Conservation (phyloP, 2,329 filamentous ascomycete species). For the Diaporthe australafricana region DNA sequence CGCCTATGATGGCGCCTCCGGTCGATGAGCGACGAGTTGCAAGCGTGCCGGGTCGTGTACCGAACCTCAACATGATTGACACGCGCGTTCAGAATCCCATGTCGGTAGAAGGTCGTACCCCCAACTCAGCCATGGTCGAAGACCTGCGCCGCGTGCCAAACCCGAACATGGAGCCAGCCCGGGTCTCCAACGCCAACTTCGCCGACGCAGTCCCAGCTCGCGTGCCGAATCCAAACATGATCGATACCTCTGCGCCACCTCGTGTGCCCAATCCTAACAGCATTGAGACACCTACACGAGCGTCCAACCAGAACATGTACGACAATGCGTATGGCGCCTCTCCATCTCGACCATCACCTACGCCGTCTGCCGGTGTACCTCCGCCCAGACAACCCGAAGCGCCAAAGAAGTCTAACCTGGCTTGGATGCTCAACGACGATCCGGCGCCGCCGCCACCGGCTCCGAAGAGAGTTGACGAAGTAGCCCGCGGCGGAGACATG, state of each 20-base stretch:
- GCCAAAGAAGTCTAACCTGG: slow-evolving; percentile 72
- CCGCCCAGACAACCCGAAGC: slow-evolving; percentile 55
- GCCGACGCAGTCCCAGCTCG: slow-evolving; percentile 25
- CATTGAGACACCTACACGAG: slow-evolving; percentile 33
- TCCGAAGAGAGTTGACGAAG: slow-evolving; percentile 62
- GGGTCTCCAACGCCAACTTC: slow-evolving; percentile 32
- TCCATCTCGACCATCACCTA: slow-evolving; percentile 45
- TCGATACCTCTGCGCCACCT: slow-evolving; percentile 28
- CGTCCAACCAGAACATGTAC: slow-evolving; percentile 41
- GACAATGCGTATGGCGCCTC: slow-evolving; percentile 33
- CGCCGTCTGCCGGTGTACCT: slow-evolving; percentile 54
- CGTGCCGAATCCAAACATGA: slow-evolving; percentile 34
- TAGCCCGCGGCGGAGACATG: slow-evolving; percentile 53
- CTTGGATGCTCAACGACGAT: slow-evolving; percentile 73
- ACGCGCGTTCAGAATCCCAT: slow-evolving; percentile 13
- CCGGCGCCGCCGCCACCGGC: slow-evolving; percentile 54
- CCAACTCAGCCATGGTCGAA: slow-evolving; percentile 27
- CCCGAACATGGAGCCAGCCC: slow-evolving; percentile 30
- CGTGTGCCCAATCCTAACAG: slow-evolving; percentile 35
- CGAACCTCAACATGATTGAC: slow-evolving; percentile 38
- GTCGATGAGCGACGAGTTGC: slow-evolving; percentile 52
- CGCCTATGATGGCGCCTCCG: slow-evolving; percentile 45
- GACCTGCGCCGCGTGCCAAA: slow-evolving; percentile 31
- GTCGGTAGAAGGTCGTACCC: slow-evolving; percentile 22
- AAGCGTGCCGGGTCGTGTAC: slow-evolving; percentile 50